A percentile compares a stretch with the other conserved stretches of the same genome.
Evolutionary conservation across 805 yeast genomes (phyloP).

Genomic region (Candida chilensis): DNA sequence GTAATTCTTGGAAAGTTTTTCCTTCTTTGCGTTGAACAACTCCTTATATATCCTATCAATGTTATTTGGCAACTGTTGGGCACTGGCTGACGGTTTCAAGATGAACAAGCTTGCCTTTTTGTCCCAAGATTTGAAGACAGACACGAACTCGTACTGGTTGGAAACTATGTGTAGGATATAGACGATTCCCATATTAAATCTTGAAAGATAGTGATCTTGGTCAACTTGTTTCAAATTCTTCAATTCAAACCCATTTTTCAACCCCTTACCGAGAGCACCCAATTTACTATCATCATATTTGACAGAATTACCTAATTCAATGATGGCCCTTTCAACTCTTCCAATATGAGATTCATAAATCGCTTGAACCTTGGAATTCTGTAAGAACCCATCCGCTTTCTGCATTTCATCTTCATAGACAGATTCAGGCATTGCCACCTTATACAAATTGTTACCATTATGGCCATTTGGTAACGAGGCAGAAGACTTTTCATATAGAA

Average conservation of each 20-base stretch:
- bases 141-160: constrained; percentile 68
- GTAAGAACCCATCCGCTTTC: constrained; percentile 54
- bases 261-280: constrained; percentile 82
- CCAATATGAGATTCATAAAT: constrained; percentile 70
- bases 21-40: constrained; percentile 36
- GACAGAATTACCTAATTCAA: constrained; percentile 71
- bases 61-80: constrained; percentile 54
- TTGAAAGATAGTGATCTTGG: constrained; percentile 41
- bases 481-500: constrained; percentile 48
- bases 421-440: constrained; percentile 60
- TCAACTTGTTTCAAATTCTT: constrained; percentile 41
- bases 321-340: constrained; percentile 62
- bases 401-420: constrained; percentile 45
- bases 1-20: constrained; percentile 27
- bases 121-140: constrained; percentile 60
- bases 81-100: constrained; percentile 58
- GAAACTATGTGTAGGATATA: constrained; percentile 63
- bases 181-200: constrained; percentile 46
- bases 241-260: constrained; percentile 75
- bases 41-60: constrained; percentile 48
- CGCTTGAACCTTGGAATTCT: constrained; percentile 51
- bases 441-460: constrained; percentile 43
- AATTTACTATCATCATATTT: constrained; percentile 58
- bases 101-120: constrained; percentile 40
- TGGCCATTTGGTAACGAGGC: constrained; percentile 68